Evolutionary conservation across 176 grass and related monocot genomes (phyloP).

Genomic region (Chloris gayana): DNA sequence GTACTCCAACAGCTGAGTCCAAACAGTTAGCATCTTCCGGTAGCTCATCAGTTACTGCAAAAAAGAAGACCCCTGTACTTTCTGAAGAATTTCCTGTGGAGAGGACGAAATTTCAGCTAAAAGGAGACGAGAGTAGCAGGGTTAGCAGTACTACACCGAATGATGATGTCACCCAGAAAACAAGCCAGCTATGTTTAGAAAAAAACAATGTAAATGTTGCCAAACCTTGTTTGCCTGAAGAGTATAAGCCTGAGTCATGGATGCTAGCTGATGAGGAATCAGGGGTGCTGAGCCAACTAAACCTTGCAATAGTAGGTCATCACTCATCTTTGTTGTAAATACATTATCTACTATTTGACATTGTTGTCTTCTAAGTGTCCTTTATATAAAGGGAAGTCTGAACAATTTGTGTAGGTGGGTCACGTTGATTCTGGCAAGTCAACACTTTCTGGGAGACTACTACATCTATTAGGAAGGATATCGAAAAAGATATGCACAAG

Average conservation of each 20-base stretch:
- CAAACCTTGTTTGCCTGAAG: slow-evolving; percentile 51
- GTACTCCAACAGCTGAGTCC: slow-evolving; percentile 44
- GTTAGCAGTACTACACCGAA: slow-evolving; percentile 36
- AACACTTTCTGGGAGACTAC: slow-evolving; percentile 86
- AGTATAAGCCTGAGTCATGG: slow-evolving; percentile 91
- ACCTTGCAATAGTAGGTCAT: slow-evolving; percentile 91
- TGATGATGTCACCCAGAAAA: slow-evolving; percentile 41
- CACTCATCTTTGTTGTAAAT: slow-evolving; percentile 47
- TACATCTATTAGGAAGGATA: slow-evolving; percentile 92
- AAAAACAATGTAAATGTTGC: slow-evolving; percentile 49
- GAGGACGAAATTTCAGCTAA: slow-evolving; percentile 34
- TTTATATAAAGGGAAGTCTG: slow-evolving; percentile 34
- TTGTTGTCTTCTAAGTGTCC: slow-evolving; percentile 31
- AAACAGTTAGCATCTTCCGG: slow-evolving; percentile 34
- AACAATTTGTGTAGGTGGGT: slow-evolving; percentile 73
- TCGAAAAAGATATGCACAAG: slow-evolving; percentile 96
- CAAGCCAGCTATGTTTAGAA: slow-evolving; percentile 49
- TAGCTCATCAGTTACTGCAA: slow-evolving; percentile 32
- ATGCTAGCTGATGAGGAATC: slow-evolving; percentile 64
- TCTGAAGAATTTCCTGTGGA: slow-evolving; percentile 44
- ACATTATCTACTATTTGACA: slow-evolving; percentile 24
- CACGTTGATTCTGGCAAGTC: slow-evolving; percentile 99
- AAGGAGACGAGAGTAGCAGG: slow-evolving; percentile 31
- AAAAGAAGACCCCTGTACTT: slow-evolving; percentile 50
- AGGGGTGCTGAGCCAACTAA: slow-evolving; percentile 69